Percentiles rank a stretch among this genome's conserved stretches.
Evolutionary conservation across 352 stramenopile species (phyloP).

Genomic region (Hyaloperonospora brassicae): DNA sequence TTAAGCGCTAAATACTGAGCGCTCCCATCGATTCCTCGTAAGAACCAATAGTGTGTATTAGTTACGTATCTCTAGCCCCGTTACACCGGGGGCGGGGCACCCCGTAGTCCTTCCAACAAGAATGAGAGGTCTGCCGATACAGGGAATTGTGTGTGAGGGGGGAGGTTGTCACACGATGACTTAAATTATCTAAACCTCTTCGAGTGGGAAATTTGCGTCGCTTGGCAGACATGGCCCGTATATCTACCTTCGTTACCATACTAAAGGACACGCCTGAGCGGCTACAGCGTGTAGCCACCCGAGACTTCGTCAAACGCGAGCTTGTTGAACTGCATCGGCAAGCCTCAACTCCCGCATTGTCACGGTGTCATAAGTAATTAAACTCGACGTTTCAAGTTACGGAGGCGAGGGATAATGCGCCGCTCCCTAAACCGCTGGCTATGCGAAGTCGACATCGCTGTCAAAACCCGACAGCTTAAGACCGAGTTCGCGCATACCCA

Average conservation of each 20-base stretch:
- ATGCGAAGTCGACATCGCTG: slow-evolving; percentile 16
- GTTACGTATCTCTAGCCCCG: too few species aligned
- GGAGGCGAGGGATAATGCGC: slow-evolving; percentile 6
- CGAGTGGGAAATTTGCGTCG: neutral
- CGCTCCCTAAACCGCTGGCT: slow-evolving; percentile 18
- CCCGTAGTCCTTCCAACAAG: too few species aligned
- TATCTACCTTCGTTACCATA: neutral
- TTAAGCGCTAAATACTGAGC: too few species aligned
- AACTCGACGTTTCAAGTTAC: slow-evolving; percentile 27
- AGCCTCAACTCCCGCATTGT: neutral
- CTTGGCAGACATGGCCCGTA: neutral
- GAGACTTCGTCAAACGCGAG: neutral
- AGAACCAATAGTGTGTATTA: too few species aligned
- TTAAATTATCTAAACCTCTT: too few species aligned
- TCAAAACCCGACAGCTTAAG: slow-evolving; percentile 11
- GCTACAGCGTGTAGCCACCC: neutral
- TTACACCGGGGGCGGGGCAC: too few species aligned
- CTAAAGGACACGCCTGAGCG: neutral
- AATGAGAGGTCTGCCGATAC: neutral
- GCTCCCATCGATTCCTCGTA: too few species aligned
- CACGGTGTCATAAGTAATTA: slow-evolving; percentile 10
- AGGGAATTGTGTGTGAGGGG: neutral
- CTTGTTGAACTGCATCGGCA: neutral
- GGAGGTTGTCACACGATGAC: neutral
- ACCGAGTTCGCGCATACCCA: neutral